Percentiles rank a stretch among this genome's conserved stretches.
Conservation (phyloP, 768 basidiomycete genomes). For the Coprinopsis cinerea region DNA sequence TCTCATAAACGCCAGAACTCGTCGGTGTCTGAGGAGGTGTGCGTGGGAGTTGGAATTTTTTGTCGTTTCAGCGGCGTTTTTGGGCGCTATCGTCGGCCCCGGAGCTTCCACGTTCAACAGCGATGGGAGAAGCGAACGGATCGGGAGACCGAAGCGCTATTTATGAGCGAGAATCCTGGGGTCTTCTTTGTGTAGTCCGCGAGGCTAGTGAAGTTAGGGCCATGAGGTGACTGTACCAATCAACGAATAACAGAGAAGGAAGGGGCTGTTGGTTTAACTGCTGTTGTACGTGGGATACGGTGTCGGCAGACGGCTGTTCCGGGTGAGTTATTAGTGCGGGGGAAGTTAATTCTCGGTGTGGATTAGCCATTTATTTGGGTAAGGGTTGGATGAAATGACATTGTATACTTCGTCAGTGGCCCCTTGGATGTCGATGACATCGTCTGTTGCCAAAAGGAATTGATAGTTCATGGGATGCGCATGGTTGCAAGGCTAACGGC, state of each 20-base stretch:
- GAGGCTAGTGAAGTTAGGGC: not conserved
- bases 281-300: too few species aligned
- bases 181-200: not conserved
- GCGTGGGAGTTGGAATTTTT: not conserved
- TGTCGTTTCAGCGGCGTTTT: not conserved
- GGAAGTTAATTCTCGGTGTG: too few species aligned
- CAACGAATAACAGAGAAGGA: not conserved
- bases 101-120: not conserved
- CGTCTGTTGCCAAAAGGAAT: not conserved
- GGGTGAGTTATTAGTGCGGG: too few species aligned
- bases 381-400: too few species aligned
- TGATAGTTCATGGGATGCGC: not conserved
- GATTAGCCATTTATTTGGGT: too few species aligned
- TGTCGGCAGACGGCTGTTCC: too few species aligned
- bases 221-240: not conserved
- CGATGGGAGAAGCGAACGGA: not conserved
- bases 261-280: too few species aligned
- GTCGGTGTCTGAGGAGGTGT: not conserved
- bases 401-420: not conserved
- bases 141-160: not conserved
- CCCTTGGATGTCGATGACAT: not conserved
- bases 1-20: not conserved
- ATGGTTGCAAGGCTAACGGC: not conserved
- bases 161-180: not conserved
- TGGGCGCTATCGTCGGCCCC: not conserved